Base-by-base conservation (phyloP, 2,329 filamentous ascomycete species). In the Paraphoma sp. region DNA sequence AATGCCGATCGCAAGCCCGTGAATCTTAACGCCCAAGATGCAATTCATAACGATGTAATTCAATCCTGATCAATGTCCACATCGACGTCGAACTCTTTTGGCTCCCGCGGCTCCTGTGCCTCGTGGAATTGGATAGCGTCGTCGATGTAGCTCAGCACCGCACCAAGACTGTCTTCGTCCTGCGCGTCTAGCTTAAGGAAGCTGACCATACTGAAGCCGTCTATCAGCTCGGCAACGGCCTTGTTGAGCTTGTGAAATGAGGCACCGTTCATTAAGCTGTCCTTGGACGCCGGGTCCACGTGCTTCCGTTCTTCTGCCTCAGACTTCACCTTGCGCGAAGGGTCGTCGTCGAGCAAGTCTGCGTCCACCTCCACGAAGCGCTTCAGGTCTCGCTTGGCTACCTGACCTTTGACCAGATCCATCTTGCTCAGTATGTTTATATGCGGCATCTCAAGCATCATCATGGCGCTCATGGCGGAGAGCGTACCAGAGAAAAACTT, bases 401-500 rank as follows among this genome's bases (percentile, higher is more conserved):
- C 86, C 77, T 95, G 91, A 40, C 91, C 92, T 75, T 95, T 95
- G 64, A 98, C 88, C 59, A 98, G 85, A 75, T 99, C 95, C 93
- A 98, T 98, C 81, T 99, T 99, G 73, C 90, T 96, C 53, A 99
- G 81, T 58, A 99, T 90, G 75, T 99, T 99, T 73, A 99, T 87
- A 74, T 99, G 95, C 4, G 95, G 95, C 63, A 98, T 87, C 79
- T 98, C 95, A 61, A 99, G 86, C 92, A 98, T 95, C 70, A 99
- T 87, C 95, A 99, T 99, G 63, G 95, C 93, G 71, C 91, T 96
- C 95, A 99, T 98, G 63, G 95, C 95, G 73, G 91, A 95, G 57
- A 99, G 82, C 0, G 95, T 97, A 11, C 95, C 95, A 0, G 95
- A 89, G 78, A 99, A 98, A 83, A 96, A 99, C 80, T 98, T 99